Base-by-base conservation (phyloP, 192 early-diverging fungal genomes). In the Martensiomyces pterosporus region DNA sequence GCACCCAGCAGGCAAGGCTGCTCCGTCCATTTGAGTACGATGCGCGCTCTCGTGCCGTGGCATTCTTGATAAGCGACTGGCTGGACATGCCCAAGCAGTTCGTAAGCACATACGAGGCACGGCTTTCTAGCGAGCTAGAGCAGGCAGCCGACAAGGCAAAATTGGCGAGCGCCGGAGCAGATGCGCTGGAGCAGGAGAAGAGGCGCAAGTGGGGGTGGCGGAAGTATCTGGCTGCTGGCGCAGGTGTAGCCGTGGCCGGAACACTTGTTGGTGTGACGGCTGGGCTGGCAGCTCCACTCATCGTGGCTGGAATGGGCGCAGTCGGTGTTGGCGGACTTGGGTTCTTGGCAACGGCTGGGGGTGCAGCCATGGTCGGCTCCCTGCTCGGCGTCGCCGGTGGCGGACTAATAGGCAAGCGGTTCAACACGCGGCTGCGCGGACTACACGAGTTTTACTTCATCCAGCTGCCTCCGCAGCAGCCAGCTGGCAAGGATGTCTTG, bases 311-410 rank as follows among this genome's bases (percentile, higher is more conserved):
- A 2, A 51, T 80, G 49, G 75, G 67, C 15, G 67, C 67, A 3
- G 41, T 77, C 18, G 62, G 71, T 14, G 66, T 77, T 19, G 68
- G 71, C 2, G 75, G 71, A 18, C 61, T 70, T 9, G 76, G 73
- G 14, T 67, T 72, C 24, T 42, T 65, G 3, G 68, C 67, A 4
- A 66, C 76, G 18, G 57, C 60, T 15, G 69, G 75, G 27, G 73
- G 71, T 33, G 68, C 60, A 14, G 57, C 69, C 12, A 57, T 80
- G 57, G 50, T 80, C 7, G 67, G 71, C 9, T 72, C 67, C 7
- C 32, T 80, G 23, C 67, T 80, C 35, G 79, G 79, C 22, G 57
- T 71, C 14, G 76, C 76, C 22, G 79, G 79, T 9, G 75, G 75
- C 14, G 67, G 75, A n/a, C 60, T 75, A 2, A 57, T 64, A 24